Evolutionary conservation across 148 eudicot genomes (phyloP), one percentile per base, ranked within the genome.

Genomic region (Chenopodium album): DNA sequence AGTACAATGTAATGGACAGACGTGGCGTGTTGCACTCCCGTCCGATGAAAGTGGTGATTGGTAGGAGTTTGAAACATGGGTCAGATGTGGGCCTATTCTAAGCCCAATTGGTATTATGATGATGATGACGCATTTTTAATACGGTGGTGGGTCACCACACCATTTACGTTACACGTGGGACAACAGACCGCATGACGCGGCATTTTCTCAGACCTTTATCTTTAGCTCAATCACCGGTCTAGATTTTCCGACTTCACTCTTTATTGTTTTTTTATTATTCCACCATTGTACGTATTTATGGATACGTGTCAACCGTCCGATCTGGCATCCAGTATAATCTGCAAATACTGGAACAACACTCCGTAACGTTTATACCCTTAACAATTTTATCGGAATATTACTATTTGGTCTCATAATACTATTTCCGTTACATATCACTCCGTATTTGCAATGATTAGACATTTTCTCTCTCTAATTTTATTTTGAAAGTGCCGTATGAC

Each of bases 111-210:
- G 80, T 64, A 60, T 64, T 46, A 79, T 79, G 69, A 41, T 41
- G 44, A 5, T 41, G 44, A 41, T 41, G 44, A 5, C 5, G 44
- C 44, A 37, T 37, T 37, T 69, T 70, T 31, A 32, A 17, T 76
- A 48, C 26, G 23, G 77, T 73, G 71, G 44, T 46, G 29, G 16
- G 44, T 41, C 44, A 63, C 60, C 71, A 80, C 47, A 62, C 46
- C 78, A 28, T 2, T 41, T 7, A 1, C 75, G 20, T 22, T 73
- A 73, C 71, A 80, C 78, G 83, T 73, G 78, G 78, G 63, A 81
- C 50, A 80, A 44, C 82, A 26, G 2, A 67, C 10, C 71, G n/a
- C 31, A 74, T 79, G 76, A 79, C 82, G 76, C 52, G 76, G 76
- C 82, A 79, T 70, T 14, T 13, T 1, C 14, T 54, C 23, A 59